Evolutionary conservation across 352 stramenopile genomes (phyloP), one percentile per base, ranked within the genome.

Genomic region (Pythium sp.): DNA sequence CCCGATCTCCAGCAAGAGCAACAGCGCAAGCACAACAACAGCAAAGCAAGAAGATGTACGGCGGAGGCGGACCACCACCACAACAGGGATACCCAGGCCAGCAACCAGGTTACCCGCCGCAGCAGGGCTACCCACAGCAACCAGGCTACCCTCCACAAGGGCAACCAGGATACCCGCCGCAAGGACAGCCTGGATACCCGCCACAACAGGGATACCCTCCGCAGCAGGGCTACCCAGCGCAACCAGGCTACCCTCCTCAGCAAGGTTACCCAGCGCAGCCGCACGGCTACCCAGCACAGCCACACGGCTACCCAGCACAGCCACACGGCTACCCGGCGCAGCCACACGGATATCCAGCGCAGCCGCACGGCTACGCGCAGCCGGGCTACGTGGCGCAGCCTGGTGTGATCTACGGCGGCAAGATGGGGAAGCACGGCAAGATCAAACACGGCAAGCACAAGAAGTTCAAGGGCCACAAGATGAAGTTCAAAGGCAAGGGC

Each of bases 341-440:
- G 12, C 47, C 51, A 9, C 47, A 55, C 11, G 51, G 51, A 14
- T 57, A 57, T 24, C 22, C 51, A 34, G 36, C 36, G 36, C 36
- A 43, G 36, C 36, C 36, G 11, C 51, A 57, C 24, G 51, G 51
- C 6, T 28, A 57, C 22, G 51, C 30, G 38, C 82, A 87, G 51
- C 83, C 81, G 1, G 71, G 62, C 2, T 89, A 90, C 65, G 83
- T 91, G 14, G 74, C 80, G 69, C 84, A 89, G 54, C 83, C 83
- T 0, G 83, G 83, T 5, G 80, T 90, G 30, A 69, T 78, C 24
- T 90, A 90, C 67, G 78, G 75, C 22, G 78, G 76, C 20, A 71
- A 72, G 41, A 72, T 80, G 36, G 36, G 36, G 46, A 80, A 80
- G 72, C 71, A 89, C 51, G 51, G 51, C 51, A 57, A 57, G 51